A percentile compares a stretch with the other conserved stretches of the same genome.
phyloP scores from a whole-genome alignment of 208 protist genomes.

The Leishmania major region DNA sequence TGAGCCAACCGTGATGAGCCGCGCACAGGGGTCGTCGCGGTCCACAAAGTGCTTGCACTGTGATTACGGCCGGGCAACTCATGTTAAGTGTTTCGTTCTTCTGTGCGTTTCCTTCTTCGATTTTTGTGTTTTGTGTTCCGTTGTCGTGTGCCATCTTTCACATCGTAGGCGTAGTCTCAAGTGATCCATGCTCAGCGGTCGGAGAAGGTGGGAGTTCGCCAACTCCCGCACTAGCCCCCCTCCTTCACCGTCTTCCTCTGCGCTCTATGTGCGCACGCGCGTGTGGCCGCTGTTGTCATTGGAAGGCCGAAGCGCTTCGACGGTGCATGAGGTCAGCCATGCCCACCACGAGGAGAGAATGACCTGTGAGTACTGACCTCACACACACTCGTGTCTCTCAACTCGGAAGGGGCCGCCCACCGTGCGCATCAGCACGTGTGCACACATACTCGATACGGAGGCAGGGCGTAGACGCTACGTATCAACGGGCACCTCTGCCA shows the following conservation, averaged over 20 bases:
- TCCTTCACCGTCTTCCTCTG: background rate
- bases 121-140: background rate
- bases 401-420: background rate
- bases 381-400: background rate
- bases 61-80: background rate
- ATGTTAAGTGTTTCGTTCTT: background rate
- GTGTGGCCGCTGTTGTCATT: background rate
- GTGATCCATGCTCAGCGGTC: background rate
- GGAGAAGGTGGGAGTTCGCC: background rate
- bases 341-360: background rate
- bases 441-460: background rate
- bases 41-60: background rate
- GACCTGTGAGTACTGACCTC: background rate
- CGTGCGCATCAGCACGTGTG: background rate
- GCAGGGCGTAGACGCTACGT: background rate
- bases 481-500: background rate
- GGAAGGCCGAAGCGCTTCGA: background rate
- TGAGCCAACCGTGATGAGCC: background rate
- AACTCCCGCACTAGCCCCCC: background rate
- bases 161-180: background rate
- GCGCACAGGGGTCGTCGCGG: background rate
- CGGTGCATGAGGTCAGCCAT: background rate
- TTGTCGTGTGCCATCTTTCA: background rate
- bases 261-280: background rate
- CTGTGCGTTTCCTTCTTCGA: background rate